Percentiles rank a stretch among this genome's conserved stretches.
These are phyloP conservation scores for Pseudocercospora crystallina DNA, from an alignment of 2,329 filamentous ascomycete species.

Conservation along the genomic window DNA sequence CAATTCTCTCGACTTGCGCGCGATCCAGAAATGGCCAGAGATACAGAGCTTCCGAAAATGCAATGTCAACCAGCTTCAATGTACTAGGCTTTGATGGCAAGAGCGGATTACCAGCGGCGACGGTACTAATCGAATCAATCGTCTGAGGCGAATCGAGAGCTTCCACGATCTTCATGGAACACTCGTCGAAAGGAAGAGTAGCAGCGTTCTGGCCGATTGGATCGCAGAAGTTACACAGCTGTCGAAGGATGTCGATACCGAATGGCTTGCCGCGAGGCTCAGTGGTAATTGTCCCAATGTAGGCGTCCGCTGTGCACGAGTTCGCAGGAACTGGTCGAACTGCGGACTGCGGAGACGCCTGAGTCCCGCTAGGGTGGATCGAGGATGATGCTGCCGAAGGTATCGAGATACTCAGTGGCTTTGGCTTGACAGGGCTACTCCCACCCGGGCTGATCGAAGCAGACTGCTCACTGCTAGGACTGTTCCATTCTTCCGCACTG, in stretches of 20 bases:
- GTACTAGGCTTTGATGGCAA: slow-evolving; percentile 11
- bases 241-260: slow-evolving; percentile 21
- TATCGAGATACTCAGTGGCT: background rate
- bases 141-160: slow-evolving; percentile 16
- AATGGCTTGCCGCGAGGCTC: slow-evolving; percentile 21
- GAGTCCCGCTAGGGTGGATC: background rate
- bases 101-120: slow-evolving; percentile 6
- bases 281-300: slow-evolving; percentile 16
- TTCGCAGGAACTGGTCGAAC: background rate
- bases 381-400: background rate
- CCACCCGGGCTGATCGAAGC: background rate
- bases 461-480: background rate
- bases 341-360: background rate
- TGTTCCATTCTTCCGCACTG: background rate
- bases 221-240: slow-evolving; percentile 18
- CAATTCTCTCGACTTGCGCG: slow-evolving; percentile 11
- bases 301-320: background rate
- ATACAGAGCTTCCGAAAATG: slow-evolving; percentile 18
- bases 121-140: slow-evolving; percentile 2
- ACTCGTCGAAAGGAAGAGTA: slow-evolving; percentile 4
- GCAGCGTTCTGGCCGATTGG: slow-evolving; percentile 1
- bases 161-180: slow-evolving; percentile 17
- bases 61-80: slow-evolving; percentile 12
- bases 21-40: slow-evolving; percentile 22
- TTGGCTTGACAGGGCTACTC: background rate